Evolutionary conservation across 371 early-diverging fungal genomes (phyloP).

Genomic region (Mucor velutinosus): DNA sequence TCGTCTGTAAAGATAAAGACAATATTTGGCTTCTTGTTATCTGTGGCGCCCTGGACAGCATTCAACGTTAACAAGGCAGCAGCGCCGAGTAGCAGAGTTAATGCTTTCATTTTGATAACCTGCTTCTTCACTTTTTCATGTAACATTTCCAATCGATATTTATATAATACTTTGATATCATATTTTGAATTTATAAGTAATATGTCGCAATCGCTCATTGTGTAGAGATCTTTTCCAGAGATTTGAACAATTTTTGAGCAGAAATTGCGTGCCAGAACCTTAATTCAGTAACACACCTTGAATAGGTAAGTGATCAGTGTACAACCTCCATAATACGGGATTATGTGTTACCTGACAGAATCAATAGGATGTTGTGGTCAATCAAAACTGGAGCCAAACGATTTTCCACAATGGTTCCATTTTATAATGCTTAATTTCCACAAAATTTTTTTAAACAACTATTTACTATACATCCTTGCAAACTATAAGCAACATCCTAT

Average conservation of each 20-base stretch:
- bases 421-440: too few relatives aligned
- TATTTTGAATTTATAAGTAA: not conserved
- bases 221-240: not conserved
- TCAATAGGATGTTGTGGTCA: not conserved
- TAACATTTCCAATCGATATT: not conserved
- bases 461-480: too few relatives aligned
- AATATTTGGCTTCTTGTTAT: slow-evolving; percentile 53
- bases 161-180: not conserved
- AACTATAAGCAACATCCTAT: too few relatives aligned
- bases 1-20: slow-evolving; percentile 68
- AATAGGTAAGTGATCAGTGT: not conserved
- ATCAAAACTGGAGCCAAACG: too few relatives aligned
- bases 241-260: not conserved
- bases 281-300: not conserved
- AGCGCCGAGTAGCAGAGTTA: slow-evolving; percentile 1
- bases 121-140: not conserved
- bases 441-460: too few relatives aligned
- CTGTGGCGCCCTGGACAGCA: not conserved
- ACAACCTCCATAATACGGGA: not conserved
- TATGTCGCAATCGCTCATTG: not conserved
- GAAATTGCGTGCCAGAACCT: slow-evolving; percentile 1
- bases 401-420: too few relatives aligned
- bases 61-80: not conserved
- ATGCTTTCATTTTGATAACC: not conserved
- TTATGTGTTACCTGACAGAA: not conserved